Conservation (phyloP, 1,139 yeast species). For the Nakaseomyces nivariensis region DNA sequence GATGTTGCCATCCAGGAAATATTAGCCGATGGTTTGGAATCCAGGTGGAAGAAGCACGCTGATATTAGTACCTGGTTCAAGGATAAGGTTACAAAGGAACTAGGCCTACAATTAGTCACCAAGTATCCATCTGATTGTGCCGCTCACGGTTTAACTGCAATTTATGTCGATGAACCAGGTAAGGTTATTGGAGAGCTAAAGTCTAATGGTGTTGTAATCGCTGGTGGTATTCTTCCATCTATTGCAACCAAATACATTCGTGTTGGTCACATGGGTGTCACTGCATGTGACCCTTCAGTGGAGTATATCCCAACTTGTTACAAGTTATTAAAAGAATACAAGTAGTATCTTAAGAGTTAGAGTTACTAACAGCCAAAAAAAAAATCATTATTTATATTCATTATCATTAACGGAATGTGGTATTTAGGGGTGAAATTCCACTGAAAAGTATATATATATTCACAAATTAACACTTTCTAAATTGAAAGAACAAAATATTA, state of each 20-base stretch:
- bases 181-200: constrained; percentile 51
- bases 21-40: constrained; percentile 47
- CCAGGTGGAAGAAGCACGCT: constrained; percentile 55
- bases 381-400: not conserved
- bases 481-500: not conserved
- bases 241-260: constrained; percentile 78
- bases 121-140: constrained; percentile 42
- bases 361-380: not conserved
- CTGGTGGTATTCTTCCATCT: constrained; percentile 85
- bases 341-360: not conserved
- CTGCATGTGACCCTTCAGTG: constrained; percentile 37
- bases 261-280: constrained; percentile 91
- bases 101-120: constrained; percentile 67
- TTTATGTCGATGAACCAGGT: constrained; percentile 72
- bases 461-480: too few relatives aligned
- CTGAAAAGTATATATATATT: not conserved
- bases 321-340: constrained; percentile 28
- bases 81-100: constrained; percentile 36
- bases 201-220: constrained; percentile 65
- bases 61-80: constrained; percentile 59
- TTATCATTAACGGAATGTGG: not conserved
- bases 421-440: not conserved
- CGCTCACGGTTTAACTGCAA: constrained; percentile 84
- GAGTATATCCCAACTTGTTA: constrained; percentile 33
- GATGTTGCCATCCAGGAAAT: constrained; percentile 71